A percentile compares a stretch with the other conserved stretches of the same genome.
Evolutionary conservation across 257 asterid species (phyloP).

Genomic region (Ballota nigra): DNA sequence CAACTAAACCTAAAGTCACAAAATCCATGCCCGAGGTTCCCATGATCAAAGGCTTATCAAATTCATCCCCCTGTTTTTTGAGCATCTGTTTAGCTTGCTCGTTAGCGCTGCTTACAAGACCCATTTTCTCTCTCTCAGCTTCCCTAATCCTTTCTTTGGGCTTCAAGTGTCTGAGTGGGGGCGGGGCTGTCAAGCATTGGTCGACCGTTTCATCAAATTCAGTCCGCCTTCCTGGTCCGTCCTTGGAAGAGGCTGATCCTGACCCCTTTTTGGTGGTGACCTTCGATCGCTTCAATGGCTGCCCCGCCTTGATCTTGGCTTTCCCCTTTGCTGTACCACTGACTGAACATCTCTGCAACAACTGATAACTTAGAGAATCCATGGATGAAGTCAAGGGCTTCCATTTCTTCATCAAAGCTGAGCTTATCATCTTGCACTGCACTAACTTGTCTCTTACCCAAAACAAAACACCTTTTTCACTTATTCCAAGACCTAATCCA

Average conservation of each 20-base stretch:
- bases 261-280: slow-evolving; percentile 60
- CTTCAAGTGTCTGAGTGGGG: slow-evolving; percentile 70
- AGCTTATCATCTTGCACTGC: slow-evolving; percentile 35
- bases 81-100: slow-evolving; percentile 62
- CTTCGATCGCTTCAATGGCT: slow-evolving; percentile 59
- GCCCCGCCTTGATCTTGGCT: slow-evolving; percentile 61
- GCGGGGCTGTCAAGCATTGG: slow-evolving; percentile 56
- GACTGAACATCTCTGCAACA: slow-evolving; percentile 72
- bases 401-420: slow-evolving; percentile 41
- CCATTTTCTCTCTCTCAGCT: slow-evolving; percentile 78
- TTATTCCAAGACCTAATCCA: slow-evolving; percentile 9
- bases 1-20: slow-evolving; percentile 70
- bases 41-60: slow-evolving; percentile 46
- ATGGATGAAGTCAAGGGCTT: slow-evolving; percentile 41
- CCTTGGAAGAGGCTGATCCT: slow-evolving; percentile 30
- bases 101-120: slow-evolving; percentile 56
- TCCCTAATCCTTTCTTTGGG: slow-evolving; percentile 73
- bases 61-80: slow-evolving; percentile 51
- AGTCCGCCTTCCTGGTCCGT: slow-evolving; percentile 53
- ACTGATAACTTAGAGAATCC: slow-evolving; percentile 47
- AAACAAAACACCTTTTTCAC: background rate
- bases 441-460: background rate
- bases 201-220: slow-evolving; percentile 65
- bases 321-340: slow-evolving; percentile 95
- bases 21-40: slow-evolving; percentile 87